Evolutionary conservation across 2,329 filamentous ascomycete species (phyloP).

Genomic region (Dothideomycetes sp.): DNA sequence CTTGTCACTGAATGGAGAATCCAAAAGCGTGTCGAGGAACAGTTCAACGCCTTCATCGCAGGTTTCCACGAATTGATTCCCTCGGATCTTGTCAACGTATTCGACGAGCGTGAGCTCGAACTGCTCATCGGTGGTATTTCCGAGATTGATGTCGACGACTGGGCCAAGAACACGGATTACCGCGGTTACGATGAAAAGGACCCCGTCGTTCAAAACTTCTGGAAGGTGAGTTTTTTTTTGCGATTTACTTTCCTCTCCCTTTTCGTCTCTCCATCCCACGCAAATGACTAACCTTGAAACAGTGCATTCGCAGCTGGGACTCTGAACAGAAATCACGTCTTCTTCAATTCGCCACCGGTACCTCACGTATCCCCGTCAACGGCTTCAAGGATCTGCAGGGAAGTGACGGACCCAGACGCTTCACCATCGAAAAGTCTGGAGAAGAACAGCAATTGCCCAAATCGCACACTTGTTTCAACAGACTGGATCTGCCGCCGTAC

Average conservation of each 20-base stretch:
- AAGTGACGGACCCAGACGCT: conserved; percentile 86
- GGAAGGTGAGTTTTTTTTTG: conserved; percentile 54
- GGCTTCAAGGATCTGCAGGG: conserved; percentile 99
- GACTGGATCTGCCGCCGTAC: conserved; percentile 87
- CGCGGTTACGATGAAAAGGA: conserved; percentile 96
- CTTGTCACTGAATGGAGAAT: conserved; percentile 99
- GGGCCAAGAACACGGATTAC: conserved; percentile 99
- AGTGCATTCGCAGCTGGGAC: conserved; percentile 87
- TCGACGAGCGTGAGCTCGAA: conserved; percentile 95
- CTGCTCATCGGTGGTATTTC: conserved; percentile 96
- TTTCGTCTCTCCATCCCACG: background rate
- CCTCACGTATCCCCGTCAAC: conserved; percentile 95
- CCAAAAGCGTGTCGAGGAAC: conserved; percentile 94
- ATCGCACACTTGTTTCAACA: conserved; percentile 98
- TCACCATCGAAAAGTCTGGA: conserved; percentile 96
- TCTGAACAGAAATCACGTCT: conserved; percentile 96
- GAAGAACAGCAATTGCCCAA: conserved; percentile 87
- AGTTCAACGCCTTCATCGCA: conserved; percentile 95
- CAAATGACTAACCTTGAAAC: conserved; percentile 20
- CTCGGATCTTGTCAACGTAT: conserved; percentile 92
- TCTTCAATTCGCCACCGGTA: conserved; percentile 94
- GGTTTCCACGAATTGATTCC: conserved; percentile 98
- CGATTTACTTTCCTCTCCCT: background rate
- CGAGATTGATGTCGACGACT: conserved; percentile 99
- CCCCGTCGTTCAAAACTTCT: conserved; percentile 96